Evolutionary conservation across 2,329 filamentous ascomycete genomes (phyloP).

Genomic region (Camptophora hylomeconis): DNA sequence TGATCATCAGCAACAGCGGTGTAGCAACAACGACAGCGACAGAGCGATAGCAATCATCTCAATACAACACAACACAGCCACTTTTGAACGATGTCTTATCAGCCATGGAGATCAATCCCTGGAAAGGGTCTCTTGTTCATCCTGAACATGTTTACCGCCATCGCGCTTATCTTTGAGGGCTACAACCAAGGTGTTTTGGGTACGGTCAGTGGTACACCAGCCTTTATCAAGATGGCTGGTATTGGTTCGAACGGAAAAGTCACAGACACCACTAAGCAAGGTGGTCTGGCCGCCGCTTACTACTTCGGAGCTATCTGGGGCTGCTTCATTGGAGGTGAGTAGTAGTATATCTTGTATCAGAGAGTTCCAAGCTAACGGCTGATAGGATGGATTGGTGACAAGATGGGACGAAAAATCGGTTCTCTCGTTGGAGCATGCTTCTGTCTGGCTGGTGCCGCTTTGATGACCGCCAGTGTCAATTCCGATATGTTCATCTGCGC

Average conservation of each 20-base stretch:
- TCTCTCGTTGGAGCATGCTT: constrained; percentile 17
- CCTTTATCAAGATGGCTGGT: constrained; percentile 19
- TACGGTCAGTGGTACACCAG: constrained; percentile 18
- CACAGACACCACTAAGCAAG: constrained; percentile 19
- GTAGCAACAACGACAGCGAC: too few relatives aligned
- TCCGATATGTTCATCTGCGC: constrained; percentile 21
- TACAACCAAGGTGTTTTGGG: constrained; percentile 22
- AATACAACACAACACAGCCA: too few relatives aligned
- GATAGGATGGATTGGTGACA: constrained; percentile 19
- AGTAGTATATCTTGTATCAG: too few relatives aligned
- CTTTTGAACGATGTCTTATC: constrained; percentile 16
- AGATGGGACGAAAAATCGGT: constrained; percentile 18
- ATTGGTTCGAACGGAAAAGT: constrained; percentile 17
- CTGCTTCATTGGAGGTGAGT: constrained; percentile 18
- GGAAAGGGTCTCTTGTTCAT: constrained; percentile 18
- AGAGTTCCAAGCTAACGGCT: too few relatives aligned
- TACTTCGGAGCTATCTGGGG: constrained; percentile 21
- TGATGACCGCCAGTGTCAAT: constrained; percentile 16
- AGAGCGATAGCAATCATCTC: too few relatives aligned
- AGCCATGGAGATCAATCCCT: constrained; percentile 19
- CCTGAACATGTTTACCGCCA: constrained; percentile 19
- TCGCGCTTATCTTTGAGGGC: constrained; percentile 20
- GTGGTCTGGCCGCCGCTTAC: constrained; percentile 20
- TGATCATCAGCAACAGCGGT: too few relatives aligned
- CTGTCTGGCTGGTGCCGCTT: constrained; percentile 19